Conservation (phyloP, 2,329 filamentous ascomycete genomes). For the Metarhizium rileyi region DNA sequence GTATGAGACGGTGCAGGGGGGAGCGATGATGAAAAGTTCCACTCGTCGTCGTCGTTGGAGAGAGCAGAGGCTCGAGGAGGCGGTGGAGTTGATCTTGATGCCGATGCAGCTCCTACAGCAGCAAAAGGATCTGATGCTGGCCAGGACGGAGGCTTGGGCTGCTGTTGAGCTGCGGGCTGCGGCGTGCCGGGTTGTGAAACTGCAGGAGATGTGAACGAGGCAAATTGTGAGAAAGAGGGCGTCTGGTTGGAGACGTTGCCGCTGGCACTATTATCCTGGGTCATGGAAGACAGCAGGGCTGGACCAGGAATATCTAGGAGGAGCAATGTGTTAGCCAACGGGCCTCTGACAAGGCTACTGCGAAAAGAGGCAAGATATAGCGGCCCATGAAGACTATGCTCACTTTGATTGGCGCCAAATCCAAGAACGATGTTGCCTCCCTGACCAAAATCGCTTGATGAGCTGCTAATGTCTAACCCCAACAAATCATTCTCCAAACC, state of each 20-base stretch:
- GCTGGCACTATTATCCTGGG: slow-evolving; percentile 49
- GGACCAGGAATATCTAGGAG: slow-evolving; percentile 52
- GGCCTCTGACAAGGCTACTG: not conserved
- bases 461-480: slow-evolving; percentile 70
- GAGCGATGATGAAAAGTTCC: slow-evolving; percentile 83
- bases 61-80: slow-evolving; percentile 17
- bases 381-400: slow-evolving; percentile 17
- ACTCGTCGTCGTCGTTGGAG: slow-evolving; percentile 73
- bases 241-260: slow-evolving; percentile 30
- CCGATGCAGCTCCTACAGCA: slow-evolving; percentile 28
- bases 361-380: not conserved
- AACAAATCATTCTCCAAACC: slow-evolving; percentile 84
- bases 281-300: slow-evolving; percentile 53
- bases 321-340: slow-evolving; percentile 10
- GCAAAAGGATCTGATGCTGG: slow-evolving; percentile 42
- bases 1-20: slow-evolving; percentile 47
- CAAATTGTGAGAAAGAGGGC: slow-evolving; percentile 43
- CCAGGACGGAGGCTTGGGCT: slow-evolving; percentile 32
- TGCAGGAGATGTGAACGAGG: slow-evolving; percentile 43
- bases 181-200: slow-evolving; percentile 44
- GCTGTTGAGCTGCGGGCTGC: slow-evolving; percentile 37
- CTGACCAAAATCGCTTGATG: slow-evolving; percentile 52
- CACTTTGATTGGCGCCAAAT: slow-evolving; percentile 60
- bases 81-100: slow-evolving; percentile 16
- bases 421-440: slow-evolving; percentile 78